Percentiles rank a stretch among this genome's conserved stretches.
Conservation (phyloP, 495 filamentous ascomycete species). For the Opeltia flavorubescens region DNA sequence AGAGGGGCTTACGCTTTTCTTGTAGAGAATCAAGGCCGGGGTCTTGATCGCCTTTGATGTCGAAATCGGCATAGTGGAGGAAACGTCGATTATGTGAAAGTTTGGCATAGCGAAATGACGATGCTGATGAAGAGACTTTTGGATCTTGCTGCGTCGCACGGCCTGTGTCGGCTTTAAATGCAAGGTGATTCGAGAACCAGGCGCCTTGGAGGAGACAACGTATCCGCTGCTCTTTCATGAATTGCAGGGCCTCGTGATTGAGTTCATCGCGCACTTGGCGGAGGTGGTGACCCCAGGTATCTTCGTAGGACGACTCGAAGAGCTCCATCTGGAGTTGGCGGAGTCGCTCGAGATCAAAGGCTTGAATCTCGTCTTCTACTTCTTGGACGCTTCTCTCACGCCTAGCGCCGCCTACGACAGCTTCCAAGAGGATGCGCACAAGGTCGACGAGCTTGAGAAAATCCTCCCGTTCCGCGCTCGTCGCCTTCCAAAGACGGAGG, state of each 20-base stretch:
- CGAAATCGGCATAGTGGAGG: constrained; percentile 86
- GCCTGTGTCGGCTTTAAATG: constrained; percentile 24
- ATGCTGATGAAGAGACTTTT: constrained; percentile 23
- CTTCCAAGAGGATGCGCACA: constrained; percentile 79
- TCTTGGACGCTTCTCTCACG: constrained; percentile 78
- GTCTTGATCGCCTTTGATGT: constrained; percentile 42
- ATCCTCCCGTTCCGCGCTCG: constrained; percentile 69
- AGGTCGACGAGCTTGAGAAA: constrained; percentile 87
- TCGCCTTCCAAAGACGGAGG: constrained; percentile 82
- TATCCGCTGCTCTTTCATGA: constrained; percentile 92
- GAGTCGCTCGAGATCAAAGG: constrained; percentile 63
- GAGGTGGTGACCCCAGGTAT: constrained; percentile 84
- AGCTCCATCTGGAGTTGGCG: constrained; percentile 92
- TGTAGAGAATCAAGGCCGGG: constrained; percentile 60
- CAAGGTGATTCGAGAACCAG: constrained; percentile 63
- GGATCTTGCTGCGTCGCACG: constrained; percentile 23
- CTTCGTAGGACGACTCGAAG: constrained; percentile 79
- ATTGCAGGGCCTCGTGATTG: constrained; percentile 81
- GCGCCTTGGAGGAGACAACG: constrained; percentile 78
- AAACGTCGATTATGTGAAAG: constrained; percentile 84
- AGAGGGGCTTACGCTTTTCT: constrained; percentile 50
- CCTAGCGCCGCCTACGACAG: constrained; percentile 71
- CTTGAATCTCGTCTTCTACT: constrained; percentile 74
- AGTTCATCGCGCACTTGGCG: constrained; percentile 85
- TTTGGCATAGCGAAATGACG: constrained; percentile 66